Evolutionary conservation across 2,329 filamentous ascomycete species (phyloP).

Genomic region (Verticillium tricorpus): DNA sequence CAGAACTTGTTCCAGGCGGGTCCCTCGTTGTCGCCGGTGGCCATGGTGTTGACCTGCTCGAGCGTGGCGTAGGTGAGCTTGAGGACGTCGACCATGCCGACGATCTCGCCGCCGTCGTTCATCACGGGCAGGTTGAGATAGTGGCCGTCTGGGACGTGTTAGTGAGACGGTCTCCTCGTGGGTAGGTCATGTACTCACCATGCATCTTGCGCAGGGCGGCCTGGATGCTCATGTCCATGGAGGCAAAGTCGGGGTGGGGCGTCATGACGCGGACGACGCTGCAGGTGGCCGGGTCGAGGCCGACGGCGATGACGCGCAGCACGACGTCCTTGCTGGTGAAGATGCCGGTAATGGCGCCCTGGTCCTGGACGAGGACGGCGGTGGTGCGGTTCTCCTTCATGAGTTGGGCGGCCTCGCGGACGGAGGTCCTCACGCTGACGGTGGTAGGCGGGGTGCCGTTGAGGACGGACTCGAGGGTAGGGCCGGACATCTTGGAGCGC

Average conservation of each 20-base stretch:
- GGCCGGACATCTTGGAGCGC: constrained; percentile 93
- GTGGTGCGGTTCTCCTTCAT: constrained; percentile 99
- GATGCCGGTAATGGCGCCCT: constrained; percentile 95
- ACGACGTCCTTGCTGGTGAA: constrained; percentile 99
- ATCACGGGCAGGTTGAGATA: constrained; percentile 98
- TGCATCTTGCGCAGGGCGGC: constrained; percentile 98
- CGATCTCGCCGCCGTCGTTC: constrained; percentile 95
- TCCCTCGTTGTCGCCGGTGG: constrained; percentile 80
- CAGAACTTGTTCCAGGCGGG: constrained; percentile 99
- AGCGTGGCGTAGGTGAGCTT: constrained; percentile 97
- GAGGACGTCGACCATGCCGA: constrained; percentile 98
- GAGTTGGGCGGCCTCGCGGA: constrained; percentile 88
- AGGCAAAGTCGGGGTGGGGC: constrained; percentile 96
- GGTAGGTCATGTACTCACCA: constrained; percentile 51
- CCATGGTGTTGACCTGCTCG: constrained; percentile 97
- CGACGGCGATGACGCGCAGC: constrained; percentile 93
- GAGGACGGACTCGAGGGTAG: constrained; percentile 89
- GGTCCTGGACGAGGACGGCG: constrained; percentile 91
- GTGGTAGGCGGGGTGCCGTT: constrained; percentile 90
- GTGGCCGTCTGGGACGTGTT: constrained; percentile 71
- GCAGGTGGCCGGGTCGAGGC: constrained; percentile 88
- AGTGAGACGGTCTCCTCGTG: constrained; percentile 2
- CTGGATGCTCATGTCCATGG: constrained; percentile 98
- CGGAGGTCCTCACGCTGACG: constrained; percentile 91
- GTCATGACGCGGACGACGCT: constrained; percentile 99